Conservation (phyloP, 257 asterid species). For the Eucommia ulmoides region DNA sequence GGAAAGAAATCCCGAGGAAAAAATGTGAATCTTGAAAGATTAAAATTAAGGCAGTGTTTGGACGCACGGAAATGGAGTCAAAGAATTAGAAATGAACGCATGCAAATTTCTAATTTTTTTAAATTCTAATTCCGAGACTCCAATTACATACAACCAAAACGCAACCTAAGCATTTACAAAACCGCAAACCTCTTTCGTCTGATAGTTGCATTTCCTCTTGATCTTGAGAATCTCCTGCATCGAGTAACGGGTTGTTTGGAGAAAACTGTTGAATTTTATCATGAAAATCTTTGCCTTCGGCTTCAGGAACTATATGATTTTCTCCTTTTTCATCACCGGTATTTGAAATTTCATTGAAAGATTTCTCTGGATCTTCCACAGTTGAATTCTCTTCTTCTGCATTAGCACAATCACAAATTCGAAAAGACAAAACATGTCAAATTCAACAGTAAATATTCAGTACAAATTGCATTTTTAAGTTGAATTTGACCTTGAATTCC, state of each 20-base stretch:
- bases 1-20: too few relatives aligned
- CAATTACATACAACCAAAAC: not conserved
- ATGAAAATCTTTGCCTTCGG: slow-evolving; percentile 14
- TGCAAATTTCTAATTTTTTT: too few relatives aligned
- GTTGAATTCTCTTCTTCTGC: slow-evolving; percentile 22
- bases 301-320: slow-evolving; percentile 16
- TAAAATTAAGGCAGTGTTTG: too few relatives aligned
- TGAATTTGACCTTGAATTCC: slow-evolving; percentile 40
- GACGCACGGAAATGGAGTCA: too few relatives aligned
- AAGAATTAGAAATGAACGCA: too few relatives aligned
- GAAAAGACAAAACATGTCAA: not conserved
- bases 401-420: not conserved
- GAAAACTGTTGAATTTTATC: slow-evolving; percentile 13
- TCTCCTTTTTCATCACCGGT: slow-evolving; percentile 17
- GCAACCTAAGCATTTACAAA: not conserved
- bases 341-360: slow-evolving; percentile 5
- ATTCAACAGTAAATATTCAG: not conserved
- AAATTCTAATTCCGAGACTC: too few relatives aligned
- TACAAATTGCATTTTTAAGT: slow-evolving; percentile 1
- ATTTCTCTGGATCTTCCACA: slow-evolving; percentile 13
- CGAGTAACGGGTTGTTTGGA: slow-evolving; percentile 7
- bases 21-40: too few relatives aligned
- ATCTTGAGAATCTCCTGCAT: slow-evolving; percentile 4
- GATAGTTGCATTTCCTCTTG: slow-evolving; percentile 5
- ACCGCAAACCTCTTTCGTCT: slow-evolving; percentile 25